Base-by-base conservation (phyloP, 2,329 filamentous ascomycete species). In the Xylaria sp. region DNA sequence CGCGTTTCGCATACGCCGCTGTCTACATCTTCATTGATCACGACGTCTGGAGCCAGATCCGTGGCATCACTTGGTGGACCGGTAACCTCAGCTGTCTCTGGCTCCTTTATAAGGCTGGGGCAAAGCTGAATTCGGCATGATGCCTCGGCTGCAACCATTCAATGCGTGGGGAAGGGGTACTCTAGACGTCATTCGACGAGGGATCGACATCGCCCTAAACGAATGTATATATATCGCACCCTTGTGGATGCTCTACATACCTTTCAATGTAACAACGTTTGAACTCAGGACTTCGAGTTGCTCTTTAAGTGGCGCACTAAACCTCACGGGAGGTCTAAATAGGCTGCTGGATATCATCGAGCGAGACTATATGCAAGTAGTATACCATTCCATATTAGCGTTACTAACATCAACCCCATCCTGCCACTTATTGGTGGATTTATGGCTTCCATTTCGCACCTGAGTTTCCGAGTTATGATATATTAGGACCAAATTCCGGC, bases 41-140 rank as follows among this genome's bases (percentile, higher is more conserved):
- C 48, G 74, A 77, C 34, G 52, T 41, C 5, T 77, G 76, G 74
- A 80, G 78, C 57, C 75, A 76, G 66, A n/a, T 80, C 9, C 74
- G 83, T 57, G 80, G 78, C 0, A 41, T 80, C 13, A 69, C 75
- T 18, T 84, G 82, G 81, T 84, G 82, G 82, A 75, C 73, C 18
- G 80, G 80, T 3, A 84, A 84, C 75, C 28, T 78, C 1, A 78
- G 78, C 67, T 84, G 81, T 68, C 75, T 84, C 12, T 72, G 66
- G 67, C 53, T 73, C 9, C 65, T 72, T 2, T 73, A 68, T 59
- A 66, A 46, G 53, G 72, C 72, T 52, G 67, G 67, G 25, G 41
- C 23, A 12, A 67, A 67, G 58, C 45, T 72, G n/a, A 68, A 66
- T 46, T 43, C 43, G 32, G 53, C 25, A 53, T 66, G 25, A 62